These are phyloP conservation scores for Penicillium sp. DNA, from an alignment of 2,329 filamentous ascomycete species.

Conservation along the genomic window DNA sequence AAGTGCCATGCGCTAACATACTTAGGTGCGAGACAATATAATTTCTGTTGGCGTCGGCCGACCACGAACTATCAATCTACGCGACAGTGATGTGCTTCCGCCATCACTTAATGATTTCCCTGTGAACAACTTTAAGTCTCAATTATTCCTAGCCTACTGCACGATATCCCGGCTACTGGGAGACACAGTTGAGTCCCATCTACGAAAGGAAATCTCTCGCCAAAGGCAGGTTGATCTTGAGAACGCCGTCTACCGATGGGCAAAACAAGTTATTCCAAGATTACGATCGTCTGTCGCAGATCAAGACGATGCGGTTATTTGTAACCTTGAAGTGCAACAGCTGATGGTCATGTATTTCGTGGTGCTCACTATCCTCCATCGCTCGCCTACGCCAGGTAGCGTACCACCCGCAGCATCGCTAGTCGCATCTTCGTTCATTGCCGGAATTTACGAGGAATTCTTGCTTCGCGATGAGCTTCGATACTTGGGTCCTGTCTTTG, in stretches of 20 bases:
- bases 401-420: conserved; percentile 40
- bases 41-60: conserved; percentile 45
- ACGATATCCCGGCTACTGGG: conserved; percentile 43
- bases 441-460: conserved; percentile 46
- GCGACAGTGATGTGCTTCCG: conserved; percentile 42
- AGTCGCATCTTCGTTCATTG: conserved; percentile 44
- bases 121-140: conserved; percentile 26
- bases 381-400: conserved; percentile 31
- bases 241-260: conserved; percentile 43
- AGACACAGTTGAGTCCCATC: conserved; percentile 42
- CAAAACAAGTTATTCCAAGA: conserved; percentile 35
- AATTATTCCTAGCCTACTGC: conserved; percentile 42
- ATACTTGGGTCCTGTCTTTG: conserved; percentile 43
- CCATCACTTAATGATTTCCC: conserved; percentile 40
- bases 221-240: conserved; percentile 35
- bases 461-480: conserved; percentile 44
- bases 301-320: conserved; percentile 20
- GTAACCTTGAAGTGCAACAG: conserved; percentile 40
- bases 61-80: conserved; percentile 43
- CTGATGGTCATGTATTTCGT: conserved; percentile 42
- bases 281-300: conserved; percentile 15
- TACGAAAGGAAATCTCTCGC: conserved; percentile 35
- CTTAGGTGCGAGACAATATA: conserved; percentile 40
- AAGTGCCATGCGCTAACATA: not conserved
- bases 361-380: conserved; percentile 42